A percentile compares a stretch with the other conserved stretches of the same genome.
Evolutionary conservation across 2,329 filamentous ascomycete genomes (phyloP).

Genomic region (Cercospora sp.): DNA sequence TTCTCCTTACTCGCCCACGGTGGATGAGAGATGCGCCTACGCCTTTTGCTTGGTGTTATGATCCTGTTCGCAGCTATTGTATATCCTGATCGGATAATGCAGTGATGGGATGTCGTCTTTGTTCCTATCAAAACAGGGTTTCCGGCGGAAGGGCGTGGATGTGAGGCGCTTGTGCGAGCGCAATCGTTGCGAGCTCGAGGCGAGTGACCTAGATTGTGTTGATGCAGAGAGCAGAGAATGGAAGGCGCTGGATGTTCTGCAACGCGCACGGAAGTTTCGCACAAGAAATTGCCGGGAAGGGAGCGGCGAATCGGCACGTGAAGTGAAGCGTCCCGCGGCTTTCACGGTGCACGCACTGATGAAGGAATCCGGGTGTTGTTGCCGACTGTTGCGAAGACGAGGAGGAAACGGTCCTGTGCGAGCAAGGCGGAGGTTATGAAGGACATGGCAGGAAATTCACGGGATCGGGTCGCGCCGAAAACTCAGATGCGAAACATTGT

Average conservation of each 20-base stretch:
- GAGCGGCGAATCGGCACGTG: constrained; percentile 1
- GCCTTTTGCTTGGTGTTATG: neutral
- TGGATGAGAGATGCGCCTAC: constrained; percentile 4
- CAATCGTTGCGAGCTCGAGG: constrained; percentile 5
- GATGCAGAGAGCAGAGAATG: neutral
- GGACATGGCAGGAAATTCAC: neutral
- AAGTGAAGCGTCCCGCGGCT: neutral
- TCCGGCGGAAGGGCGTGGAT: neutral
- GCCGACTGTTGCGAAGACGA: constrained; percentile 1
- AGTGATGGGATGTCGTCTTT: neutral
- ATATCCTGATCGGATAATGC: neutral
- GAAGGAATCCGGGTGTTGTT: constrained; percentile 1
- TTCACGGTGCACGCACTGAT: constrained; percentile 1
- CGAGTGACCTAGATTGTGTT: constrained; percentile 1
- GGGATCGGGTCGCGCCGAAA: neutral
- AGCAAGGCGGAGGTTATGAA: neutral
- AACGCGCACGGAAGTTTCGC: neutral
- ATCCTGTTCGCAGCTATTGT: constrained; percentile 10
- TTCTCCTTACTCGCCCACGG: constrained; percentile 7
- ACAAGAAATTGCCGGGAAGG: neutral
- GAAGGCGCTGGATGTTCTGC: neutral
- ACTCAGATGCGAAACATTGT: neutral
- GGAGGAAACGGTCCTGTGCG: neutral
- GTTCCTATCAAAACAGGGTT: neutral
- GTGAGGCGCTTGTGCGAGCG: constrained; percentile 1